Base-by-base conservation (phyloP, 306 rosid genomes). In the Rosa multiflora region DNA sequence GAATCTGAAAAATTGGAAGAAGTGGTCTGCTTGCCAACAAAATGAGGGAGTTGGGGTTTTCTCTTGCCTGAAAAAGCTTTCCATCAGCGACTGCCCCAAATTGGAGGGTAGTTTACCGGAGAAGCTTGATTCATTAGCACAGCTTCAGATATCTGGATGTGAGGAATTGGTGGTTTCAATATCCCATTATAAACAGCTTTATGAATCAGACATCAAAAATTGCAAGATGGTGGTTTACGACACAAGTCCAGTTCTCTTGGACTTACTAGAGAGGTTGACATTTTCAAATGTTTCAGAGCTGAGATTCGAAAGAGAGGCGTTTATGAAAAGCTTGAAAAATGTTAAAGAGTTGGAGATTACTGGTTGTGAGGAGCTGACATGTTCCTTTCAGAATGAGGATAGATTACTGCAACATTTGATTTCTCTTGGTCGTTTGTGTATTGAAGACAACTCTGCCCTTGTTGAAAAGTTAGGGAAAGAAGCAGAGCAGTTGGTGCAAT, bases 21-120 rank as follows among this genome's bases (percentile, higher is more conserved):
- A 35, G 0, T 76, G 73, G 73, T 63, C 0, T 48, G 47, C 37
- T 32, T 4, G 8, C 11, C 48, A 18, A 39, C 44, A 20, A 15
- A 8, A 5, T 17, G 47, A 9, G n/a, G 72, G 72, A 6, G 15
- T 40, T 20, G 23, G 8, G 8, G 73, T 0, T 10, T 76, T 76
- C 18, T 43, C 79, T 44, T 20, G 17, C 13, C 32, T 76, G 8
- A 29, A 20, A 55, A 17, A 6, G 26, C 79, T 76, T 76, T 76
- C 37, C 1, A 17, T 76, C 29, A 6, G 0, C 7, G 18, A 3
- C 5, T 76, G 73, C 23, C 73, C 72, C 4, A 76, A 47, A 55
- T 49, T 76, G 44, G 69, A 12, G 14, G 58, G 40, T 32, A n/a
- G 37, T 26, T 20, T 76, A 20, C 79, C 79, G 0, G 21, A 18